Base-by-base conservation (phyloP, 108 stramenopile genomes). In the Cyclotella baltica region DNA sequence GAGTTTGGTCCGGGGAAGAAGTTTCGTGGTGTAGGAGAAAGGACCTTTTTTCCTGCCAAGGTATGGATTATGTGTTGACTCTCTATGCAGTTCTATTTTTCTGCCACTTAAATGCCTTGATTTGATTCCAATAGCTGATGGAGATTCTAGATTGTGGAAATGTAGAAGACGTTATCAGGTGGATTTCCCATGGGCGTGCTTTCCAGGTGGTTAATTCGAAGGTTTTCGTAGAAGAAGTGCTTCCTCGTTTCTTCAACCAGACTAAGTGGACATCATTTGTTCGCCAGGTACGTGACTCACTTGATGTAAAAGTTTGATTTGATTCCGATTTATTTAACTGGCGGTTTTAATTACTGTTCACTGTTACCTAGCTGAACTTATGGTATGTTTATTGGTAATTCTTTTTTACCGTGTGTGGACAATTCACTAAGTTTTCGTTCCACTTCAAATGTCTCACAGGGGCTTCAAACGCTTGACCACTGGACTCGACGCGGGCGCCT, bases 221-320 rank as follows among this genome's bases (percentile, higher is more conserved):
- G 37, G 30, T 62, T 6, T 93, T 93, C 61, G 67, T 75, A 6
- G 38, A 56, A n/a, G n/a, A 62, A 8, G 73, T 90, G 25, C 67
- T 90, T 40, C 87, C 89, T 10, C 70, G 78, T 8, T 88, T 78
- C 62, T 96, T 96, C 61, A 85, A 87, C 31, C 94, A 93, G 62
- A 84, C 88, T 33, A 89, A 88, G 53, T 92, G 75, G 76, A 46
- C 84, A 9, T 77, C 67, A 61, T 92, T 95, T 73, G 77, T 87
- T 38, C 78, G 93, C 19, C 91, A 94, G 76, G 76, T 94, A n/a
- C n/a, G n/a, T n/a, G n/a, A n/a, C n/a, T n/a, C n/a, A n/a, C n/a
- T n/a, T n/a, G n/a, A n/a, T n/a, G n/a, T n/a, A n/a, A n/a, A n/a
- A n/a, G n/a, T n/a, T n/a, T n/a, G n/a, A n/a, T n/a, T n/a, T n/a